Conservation (phyloP, 2,329 filamentous ascomycete genomes). For the Phoma sp. region DNA sequence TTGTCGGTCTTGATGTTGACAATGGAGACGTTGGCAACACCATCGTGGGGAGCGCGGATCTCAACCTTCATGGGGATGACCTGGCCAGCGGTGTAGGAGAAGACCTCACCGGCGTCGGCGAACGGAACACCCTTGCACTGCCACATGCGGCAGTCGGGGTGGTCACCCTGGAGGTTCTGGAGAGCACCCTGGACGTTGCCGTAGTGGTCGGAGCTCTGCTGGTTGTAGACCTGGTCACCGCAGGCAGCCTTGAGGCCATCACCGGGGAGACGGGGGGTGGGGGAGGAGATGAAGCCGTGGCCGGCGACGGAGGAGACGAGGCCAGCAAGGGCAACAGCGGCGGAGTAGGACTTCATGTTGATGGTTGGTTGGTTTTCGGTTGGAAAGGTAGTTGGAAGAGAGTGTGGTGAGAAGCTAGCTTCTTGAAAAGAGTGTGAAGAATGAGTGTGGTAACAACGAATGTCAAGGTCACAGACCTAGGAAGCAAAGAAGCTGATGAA, state of each 20-base stretch:
- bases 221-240: conserved; percentile 61
- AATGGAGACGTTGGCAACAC: conserved; percentile 64
- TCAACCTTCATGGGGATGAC: conserved; percentile 54
- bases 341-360: conserved; percentile 53
- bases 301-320: conserved; percentile 56
- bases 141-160: conserved; percentile 62
- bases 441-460: conserved; percentile 46
- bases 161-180: conserved; percentile 53
- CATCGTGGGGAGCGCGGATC: conserved; percentile 61
- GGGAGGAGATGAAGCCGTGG: conserved; percentile 61
- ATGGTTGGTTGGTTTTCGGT: conserved; percentile 19
- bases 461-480: conserved; percentile 48
- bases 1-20: conserved; percentile 61
- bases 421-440: conserved; percentile 40
- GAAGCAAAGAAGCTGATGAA: conserved; percentile 34
- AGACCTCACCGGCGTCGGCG: conserved; percentile 59
- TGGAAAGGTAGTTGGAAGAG: conserved; percentile 27
- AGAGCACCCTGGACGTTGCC: conserved; percentile 64
- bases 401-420: conserved; percentile 42
- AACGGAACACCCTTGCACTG: conserved; percentile 66
- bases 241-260: conserved; percentile 60
- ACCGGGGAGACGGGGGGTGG: conserved; percentile 59
- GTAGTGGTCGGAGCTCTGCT: conserved; percentile 60
- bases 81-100: conserved; percentile 60
- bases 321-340: conserved; percentile 51